Conservation (phyloP, 2,329 filamentous ascomycete species). For the Cytospora schulzeri region DNA sequence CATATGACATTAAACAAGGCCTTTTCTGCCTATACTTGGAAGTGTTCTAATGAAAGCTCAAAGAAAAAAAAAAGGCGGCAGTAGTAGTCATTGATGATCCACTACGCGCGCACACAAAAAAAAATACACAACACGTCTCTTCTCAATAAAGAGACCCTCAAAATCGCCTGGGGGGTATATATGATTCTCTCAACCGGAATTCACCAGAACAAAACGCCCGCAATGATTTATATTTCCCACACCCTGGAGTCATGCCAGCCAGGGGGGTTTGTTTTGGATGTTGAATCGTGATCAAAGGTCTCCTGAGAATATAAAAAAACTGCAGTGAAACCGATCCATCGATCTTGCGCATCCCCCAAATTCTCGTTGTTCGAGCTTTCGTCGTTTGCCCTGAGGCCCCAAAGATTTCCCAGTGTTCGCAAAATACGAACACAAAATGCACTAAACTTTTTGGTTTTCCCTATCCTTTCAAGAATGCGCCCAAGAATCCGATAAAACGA, state of each 20-base stretch:
- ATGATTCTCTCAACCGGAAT: constrained; percentile 35
- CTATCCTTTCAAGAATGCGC: background rate
- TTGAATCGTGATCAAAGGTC: constrained; percentile 6
- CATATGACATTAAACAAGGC: background rate
- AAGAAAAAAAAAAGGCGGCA: background rate
- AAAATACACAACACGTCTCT: background rate
- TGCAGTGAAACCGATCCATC: constrained; percentile 11
- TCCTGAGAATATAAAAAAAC: background rate
- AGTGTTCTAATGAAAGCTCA: background rate
- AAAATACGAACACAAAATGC: background rate
- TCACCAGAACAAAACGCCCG: constrained; percentile 50
- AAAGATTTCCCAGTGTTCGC: constrained; percentile 16
- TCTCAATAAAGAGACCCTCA: background rate
- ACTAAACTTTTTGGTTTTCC: background rate
- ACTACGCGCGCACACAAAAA: background rate
- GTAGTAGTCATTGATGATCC: background rate
- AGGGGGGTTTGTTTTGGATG: constrained; percentile 23
- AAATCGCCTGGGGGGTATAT: constrained; percentile 43
- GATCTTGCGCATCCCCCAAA: no score
- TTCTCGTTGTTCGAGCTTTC: constrained; percentile 15
- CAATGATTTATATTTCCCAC: constrained; percentile 17
- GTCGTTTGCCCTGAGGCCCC: constrained; percentile 39
- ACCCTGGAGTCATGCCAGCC: constrained; percentile 35
- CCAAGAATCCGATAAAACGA: background rate
- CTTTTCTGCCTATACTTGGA: background rate